Conservation (phyloP, 164 flowering plant genomes). For the Kalanchoe fedtschenkoi region DNA sequence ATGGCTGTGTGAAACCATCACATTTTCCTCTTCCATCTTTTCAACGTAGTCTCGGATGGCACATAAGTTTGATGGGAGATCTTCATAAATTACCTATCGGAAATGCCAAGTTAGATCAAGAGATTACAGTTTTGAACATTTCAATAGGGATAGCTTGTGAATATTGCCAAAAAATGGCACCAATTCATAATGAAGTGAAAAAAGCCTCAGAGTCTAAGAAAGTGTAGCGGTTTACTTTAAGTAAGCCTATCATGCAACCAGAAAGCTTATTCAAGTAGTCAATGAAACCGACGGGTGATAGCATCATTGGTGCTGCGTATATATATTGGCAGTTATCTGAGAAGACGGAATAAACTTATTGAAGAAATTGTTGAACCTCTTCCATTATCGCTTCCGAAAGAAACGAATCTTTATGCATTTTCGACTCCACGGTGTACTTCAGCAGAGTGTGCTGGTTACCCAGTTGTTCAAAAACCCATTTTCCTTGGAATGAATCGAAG, state of each 20-base stretch:
- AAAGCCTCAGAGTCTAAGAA: background rate
- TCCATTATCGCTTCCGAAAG: conserved; percentile 97
- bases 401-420: conserved; percentile 68
- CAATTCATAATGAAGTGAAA: background rate
- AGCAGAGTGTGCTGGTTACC: conserved; percentile 87
- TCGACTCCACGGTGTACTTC: conserved; percentile 83
- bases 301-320: background rate
- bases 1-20: conserved; percentile 14
- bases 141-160: background rate
- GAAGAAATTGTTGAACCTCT: conserved; percentile 41
- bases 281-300: background rate
- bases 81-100: conserved; percentile 85
- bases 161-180: background rate
- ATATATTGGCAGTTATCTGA: background rate
- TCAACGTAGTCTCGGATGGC: conserved; percentile 86
- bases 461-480: conserved; percentile 80
- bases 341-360: background rate
- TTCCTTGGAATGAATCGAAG: conserved; percentile 82
- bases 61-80: conserved; percentile 92
- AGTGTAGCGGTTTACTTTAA: background rate
- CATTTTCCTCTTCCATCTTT: conserved; percentile 26
- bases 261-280: background rate
- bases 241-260: background rate
- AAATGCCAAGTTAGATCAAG: background rate
- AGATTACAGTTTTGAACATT: background rate